Conservation (phyloP, 169 alveolate species). For the Cryptosporidium baileyi region DNA sequence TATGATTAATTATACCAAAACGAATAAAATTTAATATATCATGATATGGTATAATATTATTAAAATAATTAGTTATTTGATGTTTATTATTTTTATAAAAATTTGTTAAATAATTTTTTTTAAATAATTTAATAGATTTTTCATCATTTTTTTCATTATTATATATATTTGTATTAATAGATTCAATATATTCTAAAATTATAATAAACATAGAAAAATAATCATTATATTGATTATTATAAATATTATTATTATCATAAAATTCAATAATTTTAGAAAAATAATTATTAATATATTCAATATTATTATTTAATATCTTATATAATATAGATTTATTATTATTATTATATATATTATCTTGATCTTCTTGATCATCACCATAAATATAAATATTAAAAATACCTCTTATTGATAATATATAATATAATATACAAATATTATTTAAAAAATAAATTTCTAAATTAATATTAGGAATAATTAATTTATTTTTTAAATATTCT, state of each 20-base stretch:
- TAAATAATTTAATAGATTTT: conserved; percentile 11
- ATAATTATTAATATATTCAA: not conserved
- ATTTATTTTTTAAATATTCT: not conserved
- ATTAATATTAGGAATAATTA: not conserved
- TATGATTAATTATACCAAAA: too few relatives aligned
- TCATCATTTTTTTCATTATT: not conserved
- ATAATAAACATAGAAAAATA: conserved; percentile 6
- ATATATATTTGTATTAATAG: not conserved
- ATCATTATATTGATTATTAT: conserved; percentile 9
- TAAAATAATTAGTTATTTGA: too few relatives aligned
- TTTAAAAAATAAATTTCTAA: conserved; percentile 7
- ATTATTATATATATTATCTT: not conserved
- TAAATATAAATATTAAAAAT: not conserved
- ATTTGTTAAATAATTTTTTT: not conserved
- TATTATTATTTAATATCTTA: not conserved
- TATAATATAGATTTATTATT: not conserved
- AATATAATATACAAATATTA: not conserved
- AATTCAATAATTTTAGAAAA: not conserved
- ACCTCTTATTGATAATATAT: conserved; percentile 7
- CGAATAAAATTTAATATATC: too few relatives aligned
- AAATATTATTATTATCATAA: not conserved
- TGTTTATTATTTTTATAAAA: conserved; percentile 2
- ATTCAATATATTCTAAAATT: conserved; percentile 30
- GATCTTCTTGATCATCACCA: not conserved
- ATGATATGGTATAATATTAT: too few relatives aligned